Evolutionary conservation across 345 rosid genomes (phyloP).

Genomic region (Cardiospermum halicacabum): DNA sequence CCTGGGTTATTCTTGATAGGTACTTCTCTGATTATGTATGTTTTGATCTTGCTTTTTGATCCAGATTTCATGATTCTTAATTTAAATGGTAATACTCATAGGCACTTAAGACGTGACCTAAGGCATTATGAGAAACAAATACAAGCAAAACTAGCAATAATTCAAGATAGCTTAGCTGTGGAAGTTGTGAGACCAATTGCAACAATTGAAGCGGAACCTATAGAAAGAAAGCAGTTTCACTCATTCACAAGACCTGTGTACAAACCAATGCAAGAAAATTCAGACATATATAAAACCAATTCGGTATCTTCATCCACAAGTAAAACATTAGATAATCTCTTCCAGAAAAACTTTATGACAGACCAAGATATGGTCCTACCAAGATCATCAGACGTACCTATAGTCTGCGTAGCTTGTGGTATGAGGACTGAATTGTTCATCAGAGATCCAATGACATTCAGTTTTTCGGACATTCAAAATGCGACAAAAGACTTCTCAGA

Average conservation of each 20-base stretch:
- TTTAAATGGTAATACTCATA: slow-evolving; percentile 16
- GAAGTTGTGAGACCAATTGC: slow-evolving; percentile 23
- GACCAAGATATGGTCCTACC: slow-evolving; percentile 4
- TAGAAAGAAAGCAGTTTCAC: slow-evolving; percentile 28
- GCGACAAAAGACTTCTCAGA: slow-evolving; percentile 46
- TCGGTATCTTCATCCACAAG: slow-evolving; percentile 14
- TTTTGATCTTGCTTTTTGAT: neutral
- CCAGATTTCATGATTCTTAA: too few species aligned
- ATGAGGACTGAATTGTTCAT: slow-evolving; percentile 40
- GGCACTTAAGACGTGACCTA: slow-evolving; percentile 49
- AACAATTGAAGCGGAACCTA: slow-evolving; percentile 13
- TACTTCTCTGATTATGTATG: slow-evolving; percentile 11
- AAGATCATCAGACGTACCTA: slow-evolving; percentile 33
- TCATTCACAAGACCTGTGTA: slow-evolving; percentile 36
- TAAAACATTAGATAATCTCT: slow-evolving; percentile 7
- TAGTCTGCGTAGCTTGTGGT: slow-evolving; percentile 54
- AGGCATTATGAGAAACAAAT: slow-evolving; percentile 38
- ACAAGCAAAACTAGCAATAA: slow-evolving; percentile 45
- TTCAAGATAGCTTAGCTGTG: slow-evolving; percentile 39
- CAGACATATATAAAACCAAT: slow-evolving; percentile 2
- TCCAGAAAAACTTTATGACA: too few species aligned
- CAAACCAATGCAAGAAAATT: slow-evolving; percentile 17
- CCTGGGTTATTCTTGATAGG: slow-evolving; percentile 59
- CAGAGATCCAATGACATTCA: slow-evolving; percentile 41
- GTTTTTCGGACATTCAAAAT: slow-evolving; percentile 41